phyloP scores from a whole-genome alignment of 2,329 filamentous ascomycete genomes.

The Epichloe elymi region DNA sequence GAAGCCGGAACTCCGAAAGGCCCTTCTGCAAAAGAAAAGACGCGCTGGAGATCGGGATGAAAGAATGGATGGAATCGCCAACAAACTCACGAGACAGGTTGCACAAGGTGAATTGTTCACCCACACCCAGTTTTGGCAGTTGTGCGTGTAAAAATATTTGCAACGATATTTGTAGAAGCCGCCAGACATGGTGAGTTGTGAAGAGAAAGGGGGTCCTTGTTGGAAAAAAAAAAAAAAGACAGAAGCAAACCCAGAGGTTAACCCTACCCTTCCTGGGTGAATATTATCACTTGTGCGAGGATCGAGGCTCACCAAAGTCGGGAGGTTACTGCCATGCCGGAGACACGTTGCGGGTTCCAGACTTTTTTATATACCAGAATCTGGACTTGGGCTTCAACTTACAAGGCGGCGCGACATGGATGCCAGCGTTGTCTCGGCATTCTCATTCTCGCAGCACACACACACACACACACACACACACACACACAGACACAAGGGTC shows the following conservation, averaged over 20 bases:
- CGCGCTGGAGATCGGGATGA: neutral
- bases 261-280: too few species aligned
- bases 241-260: too few species aligned
- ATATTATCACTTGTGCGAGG: neutral
- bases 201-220: too few species aligned
- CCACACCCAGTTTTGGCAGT: slow-evolving; percentile 42
- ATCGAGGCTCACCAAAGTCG: neutral
- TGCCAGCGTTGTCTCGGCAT: slow-evolving; percentile 3
- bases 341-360: neutral
- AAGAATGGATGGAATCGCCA: neutral
- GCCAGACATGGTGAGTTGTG: slow-evolving; percentile 16
- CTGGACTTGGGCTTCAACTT: neutral
- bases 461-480: neutral
- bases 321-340: neutral
- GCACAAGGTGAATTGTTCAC: slow-evolving; percentile 37
- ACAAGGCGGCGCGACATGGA: neutral
- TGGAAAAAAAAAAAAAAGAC: neutral
- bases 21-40: too few species aligned
- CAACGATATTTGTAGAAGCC: slow-evolving; percentile 41
- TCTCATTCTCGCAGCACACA: neutral
- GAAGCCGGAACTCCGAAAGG: neutral
- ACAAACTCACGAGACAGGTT: slow-evolving; percentile 31
- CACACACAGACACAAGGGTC: neutral
- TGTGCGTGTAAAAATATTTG: slow-evolving; percentile 39
- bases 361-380: neutral